Evolutionary conservation across 805 yeast species (phyloP), one percentile per base, ranked within the genome.

Genomic region (Ogataea angusta): DNA sequence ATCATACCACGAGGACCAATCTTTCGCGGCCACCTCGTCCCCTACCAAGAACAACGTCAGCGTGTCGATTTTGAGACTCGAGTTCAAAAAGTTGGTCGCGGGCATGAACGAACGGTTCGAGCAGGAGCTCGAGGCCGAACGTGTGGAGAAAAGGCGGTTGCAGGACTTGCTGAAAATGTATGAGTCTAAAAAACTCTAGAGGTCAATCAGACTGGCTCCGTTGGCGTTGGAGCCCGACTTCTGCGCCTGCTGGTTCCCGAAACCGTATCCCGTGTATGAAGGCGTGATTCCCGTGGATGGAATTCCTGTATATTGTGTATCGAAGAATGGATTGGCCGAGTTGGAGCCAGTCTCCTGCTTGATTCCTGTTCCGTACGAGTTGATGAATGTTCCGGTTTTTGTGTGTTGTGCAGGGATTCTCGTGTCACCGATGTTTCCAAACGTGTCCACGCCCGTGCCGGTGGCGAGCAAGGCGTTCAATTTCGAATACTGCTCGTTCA

Each of bases 341-440:
- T 67, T 59, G 17, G 64, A 60, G 18, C 68, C 60, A 16, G 64
- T 59, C 28, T 67, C 69, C 51, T 78, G 83, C 52, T 68, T 78
- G 54, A 69, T 76, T 24, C 95, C 96, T 6, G 91, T 85, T 54
- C 96, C 97, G 46, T 85, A 82, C 17, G 96, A 85, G 63, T 85
- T 88, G 53, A 91, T 74, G 59, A 90, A 89, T 13, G 78, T 81
- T 5, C 82, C 80, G 2, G 93, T 80, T 50, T 76, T 78, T 1
- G 97, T 91, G 60, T 85, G 91, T 57, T 91, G 97, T 33, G 95
- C 95, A 3, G 98, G 96, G 40, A 91, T 76, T 67, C 96, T 80
- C 6, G 79, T 62, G 15, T 78, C 82, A 40, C 95, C 95, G 13
- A 84, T 80, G 63, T 87, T 88, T 60, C 95, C 95, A 62, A 86